Evolutionary conservation across 805 yeast species (phyloP), one percentile per base, ranked within the genome.

Genomic region (Yamadazyma kitorensis): DNA sequence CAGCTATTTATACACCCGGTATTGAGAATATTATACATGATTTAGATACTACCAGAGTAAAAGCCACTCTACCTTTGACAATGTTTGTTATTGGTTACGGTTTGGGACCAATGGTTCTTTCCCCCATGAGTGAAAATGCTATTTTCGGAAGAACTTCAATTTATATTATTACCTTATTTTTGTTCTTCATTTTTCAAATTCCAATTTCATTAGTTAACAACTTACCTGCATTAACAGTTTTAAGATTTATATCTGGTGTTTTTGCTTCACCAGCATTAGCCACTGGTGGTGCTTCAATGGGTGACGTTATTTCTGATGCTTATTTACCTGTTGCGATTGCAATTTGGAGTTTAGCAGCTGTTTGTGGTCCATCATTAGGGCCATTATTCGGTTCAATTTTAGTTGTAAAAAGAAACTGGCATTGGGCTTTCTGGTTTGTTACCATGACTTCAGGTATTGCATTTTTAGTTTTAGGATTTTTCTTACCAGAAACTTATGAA

Each of bases 41-140:
- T 28, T 74, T 76, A 45, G 44, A 57, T n/a, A 64, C 72, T 5
- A 57, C 70, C 11, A 54, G 53, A 20, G 68, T 64, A 5, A 64
- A 63, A 6, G 77, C 77, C 0, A 58, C 70, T 1, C 55, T 79
- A 25, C 78, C 79, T 4, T 59, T 79, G 44, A 61, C 80, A 0
- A 40, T 76, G 31, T 79, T 72, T 43, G 79, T 78, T 8, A 47
- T 77, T 17, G 85, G 83, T 11, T 77, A 78, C 45, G 84, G 79
- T 34, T 31, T 76, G 16, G 84, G 83, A 1, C 82, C 84, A 1
- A 61, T 78, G 63, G 38, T 78, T 2, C 71, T 76, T 31, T 72
- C 82, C 0, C 84, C 85, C 4, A 44, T 78, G 40, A 69, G 80
- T 7, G 85, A 79, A 48, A 63, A 72, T 31, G 74, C 78, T 2